Conservation (phyloP, 345 rosid genomes). For the Gossypium mustelinum region DNA sequence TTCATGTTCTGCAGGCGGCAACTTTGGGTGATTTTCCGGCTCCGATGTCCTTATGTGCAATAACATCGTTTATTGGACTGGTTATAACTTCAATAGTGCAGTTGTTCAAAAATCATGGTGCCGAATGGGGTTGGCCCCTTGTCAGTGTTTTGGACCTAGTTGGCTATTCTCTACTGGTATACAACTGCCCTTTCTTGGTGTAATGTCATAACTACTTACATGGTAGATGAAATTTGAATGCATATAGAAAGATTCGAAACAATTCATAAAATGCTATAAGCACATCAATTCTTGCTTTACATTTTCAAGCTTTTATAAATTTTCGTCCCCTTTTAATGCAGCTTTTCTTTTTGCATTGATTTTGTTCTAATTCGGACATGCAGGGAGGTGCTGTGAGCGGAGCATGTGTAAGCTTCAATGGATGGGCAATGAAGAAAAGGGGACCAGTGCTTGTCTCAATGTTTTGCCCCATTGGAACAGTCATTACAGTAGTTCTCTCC, state of each 20-base stretch:
- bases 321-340: background rate
- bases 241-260: background rate
- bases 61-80: slow-evolving; percentile 70
- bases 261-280: too few species aligned
- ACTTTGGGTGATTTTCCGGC: slow-evolving; percentile 77
- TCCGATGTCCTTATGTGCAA: slow-evolving; percentile 74
- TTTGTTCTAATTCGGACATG: background rate
- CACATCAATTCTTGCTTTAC: background rate
- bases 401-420: slow-evolving; percentile 73
- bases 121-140: slow-evolving; percentile 37
- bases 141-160: slow-evolving; percentile 34
- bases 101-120: slow-evolving; percentile 34
- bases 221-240: background rate
- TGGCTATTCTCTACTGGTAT: slow-evolving; percentile 57
- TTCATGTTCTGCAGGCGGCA: slow-evolving; percentile 40
- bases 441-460: slow-evolving; percentile 87
- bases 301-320: background rate
- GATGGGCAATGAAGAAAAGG: slow-evolving; percentile 89
- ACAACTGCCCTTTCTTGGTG: background rate
- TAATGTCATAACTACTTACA: background rate
- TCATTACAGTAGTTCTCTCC: slow-evolving; percentile 58
- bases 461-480: slow-evolving; percentile 77
- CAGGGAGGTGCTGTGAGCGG: slow-evolving; percentile 71
- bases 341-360: background rate
- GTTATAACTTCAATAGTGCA: slow-evolving; percentile 46